Evolutionary conservation across 1,284 basidiomycete species (phyloP).

Genomic region (Marasmius tenuissimus): DNA sequence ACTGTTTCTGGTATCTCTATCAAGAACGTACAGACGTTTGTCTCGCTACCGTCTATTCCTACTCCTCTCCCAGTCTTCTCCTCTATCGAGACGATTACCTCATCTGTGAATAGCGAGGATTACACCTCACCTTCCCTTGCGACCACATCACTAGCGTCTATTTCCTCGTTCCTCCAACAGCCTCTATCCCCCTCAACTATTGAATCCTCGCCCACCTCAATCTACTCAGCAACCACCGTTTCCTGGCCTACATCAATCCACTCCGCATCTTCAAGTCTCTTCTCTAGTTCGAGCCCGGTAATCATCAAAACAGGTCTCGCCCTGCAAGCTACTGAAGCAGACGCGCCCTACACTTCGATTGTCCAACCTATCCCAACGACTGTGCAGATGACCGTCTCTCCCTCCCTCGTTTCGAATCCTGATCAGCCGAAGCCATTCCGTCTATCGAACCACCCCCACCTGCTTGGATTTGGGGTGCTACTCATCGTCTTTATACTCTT

Average conservation of each 20-base stretch:
- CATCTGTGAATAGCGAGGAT: no score
- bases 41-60: background rate
- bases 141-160: no score
- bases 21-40: background rate
- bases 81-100: background rate
- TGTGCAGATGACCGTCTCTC: background rate
- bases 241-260: no score
- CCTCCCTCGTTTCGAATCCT: background rate
- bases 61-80: background rate
- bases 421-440: background rate
- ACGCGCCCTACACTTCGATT: background rate
- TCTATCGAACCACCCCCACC: background rate
- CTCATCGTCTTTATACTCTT: background rate
- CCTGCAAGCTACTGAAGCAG: background rate
- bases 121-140: no score
- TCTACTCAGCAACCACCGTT: no score
- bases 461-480: background rate
- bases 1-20: background rate
- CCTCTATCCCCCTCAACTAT: no score
- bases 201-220: no score
- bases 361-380: background rate
- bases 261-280: no score
- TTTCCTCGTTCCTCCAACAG: no score
- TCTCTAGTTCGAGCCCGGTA: no score
- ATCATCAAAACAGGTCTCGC: no score